These are phyloP conservation scores for Neofusicoccum sp. DNA, from an alignment of 2,329 filamentous ascomycete genomes.

Conservation along the genomic window DNA sequence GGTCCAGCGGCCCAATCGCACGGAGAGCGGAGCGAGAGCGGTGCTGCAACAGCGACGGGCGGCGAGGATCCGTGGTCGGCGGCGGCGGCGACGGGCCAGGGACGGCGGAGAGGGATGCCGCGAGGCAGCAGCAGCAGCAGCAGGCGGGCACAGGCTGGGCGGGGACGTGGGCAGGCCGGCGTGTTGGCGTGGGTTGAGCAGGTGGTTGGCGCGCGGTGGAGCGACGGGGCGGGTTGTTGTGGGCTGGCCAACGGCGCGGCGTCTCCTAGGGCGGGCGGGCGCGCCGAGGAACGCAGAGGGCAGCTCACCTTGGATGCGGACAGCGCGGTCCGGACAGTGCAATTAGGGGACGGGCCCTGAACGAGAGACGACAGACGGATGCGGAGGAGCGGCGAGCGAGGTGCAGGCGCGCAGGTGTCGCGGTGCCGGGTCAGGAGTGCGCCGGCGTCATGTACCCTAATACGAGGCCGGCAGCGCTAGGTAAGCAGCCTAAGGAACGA, in stretches of 20 bases:
- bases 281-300: slow-evolving; percentile 5
- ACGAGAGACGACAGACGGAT: slow-evolving; percentile 13
- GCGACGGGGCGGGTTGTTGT: slow-evolving; percentile 13
- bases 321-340: background rate
- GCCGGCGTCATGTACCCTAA: slow-evolving; percentile 14
- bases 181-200: background rate
- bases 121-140: background rate
- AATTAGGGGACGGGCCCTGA: slow-evolving; percentile 12
- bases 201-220: background rate
- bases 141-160: background rate
- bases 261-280: background rate
- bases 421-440: slow-evolving; percentile 18
- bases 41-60: background rate
- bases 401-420: slow-evolving; percentile 3
- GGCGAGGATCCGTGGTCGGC: background rate
- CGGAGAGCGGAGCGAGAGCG: background rate
- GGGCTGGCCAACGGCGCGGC: background rate
- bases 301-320: background rate
- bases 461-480: slow-evolving; percentile 20
- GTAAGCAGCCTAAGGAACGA: slow-evolving; percentile 19
- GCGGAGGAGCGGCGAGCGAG: slow-evolving; percentile 9
- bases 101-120: background rate
- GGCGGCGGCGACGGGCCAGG: background rate
- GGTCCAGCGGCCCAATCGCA: background rate
- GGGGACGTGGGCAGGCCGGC: background rate